phyloP scores from a whole-genome alignment of 139 green algal species.

The Eudorina sp. region DNA sequence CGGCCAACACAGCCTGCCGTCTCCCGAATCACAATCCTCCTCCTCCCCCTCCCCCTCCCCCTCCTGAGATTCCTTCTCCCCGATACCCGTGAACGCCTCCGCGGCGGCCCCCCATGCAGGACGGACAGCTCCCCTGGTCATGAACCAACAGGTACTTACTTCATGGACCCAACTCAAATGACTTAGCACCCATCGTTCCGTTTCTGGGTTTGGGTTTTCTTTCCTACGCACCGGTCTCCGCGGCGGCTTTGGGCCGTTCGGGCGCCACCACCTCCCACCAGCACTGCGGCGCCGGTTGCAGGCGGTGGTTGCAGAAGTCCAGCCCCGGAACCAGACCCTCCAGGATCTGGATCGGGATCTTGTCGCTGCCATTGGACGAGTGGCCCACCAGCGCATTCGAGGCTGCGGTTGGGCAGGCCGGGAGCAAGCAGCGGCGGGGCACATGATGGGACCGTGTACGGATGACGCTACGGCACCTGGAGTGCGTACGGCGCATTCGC shows the following conservation, averaged over 20 bases:
- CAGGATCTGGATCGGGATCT: slow-evolving; percentile 64
- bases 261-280: slow-evolving; percentile 69
- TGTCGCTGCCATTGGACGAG: slow-evolving; percentile 18
- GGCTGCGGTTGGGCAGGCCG: slow-evolving; percentile 12
- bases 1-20: too few species aligned
- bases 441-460: too few species aligned
- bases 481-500: too few species aligned
- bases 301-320: slow-evolving; percentile 90
- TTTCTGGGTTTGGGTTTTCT: too few species aligned
- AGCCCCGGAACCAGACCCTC: slow-evolving; percentile 88
- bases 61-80: too few species aligned
- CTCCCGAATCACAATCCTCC: too few species aligned
- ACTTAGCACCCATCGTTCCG: too few species aligned
- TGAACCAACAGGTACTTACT: not conserved
- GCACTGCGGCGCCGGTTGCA: slow-evolving; percentile 43
- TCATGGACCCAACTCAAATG: too few species aligned
- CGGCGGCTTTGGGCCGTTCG: not conserved
- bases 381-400: slow-evolving; percentile 19
- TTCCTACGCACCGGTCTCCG: not conserved
- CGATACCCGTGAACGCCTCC: too few species aligned
- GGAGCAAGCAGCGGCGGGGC: too few species aligned
- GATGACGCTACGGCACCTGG: too few species aligned
- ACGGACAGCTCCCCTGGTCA: not conserved
- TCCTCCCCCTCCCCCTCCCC: too few species aligned
- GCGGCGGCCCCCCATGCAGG: not conserved